phyloP scores from a whole-genome alignment of 768 basidiomycete genomes.

The Antrodiella citrinella region DNA sequence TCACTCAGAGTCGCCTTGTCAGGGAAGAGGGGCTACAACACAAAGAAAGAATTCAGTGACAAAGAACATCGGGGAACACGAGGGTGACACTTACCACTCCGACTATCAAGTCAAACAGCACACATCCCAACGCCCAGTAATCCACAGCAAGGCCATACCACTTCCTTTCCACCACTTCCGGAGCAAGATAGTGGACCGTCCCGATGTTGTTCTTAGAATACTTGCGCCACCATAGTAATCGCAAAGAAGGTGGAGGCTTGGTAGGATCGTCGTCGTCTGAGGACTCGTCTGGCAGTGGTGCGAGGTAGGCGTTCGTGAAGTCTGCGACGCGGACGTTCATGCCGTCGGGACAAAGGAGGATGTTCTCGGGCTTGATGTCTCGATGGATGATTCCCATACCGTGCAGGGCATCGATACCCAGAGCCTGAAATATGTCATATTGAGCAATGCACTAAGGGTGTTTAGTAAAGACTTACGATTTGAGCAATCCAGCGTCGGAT shows the following conservation, averaged over 20 bases:
- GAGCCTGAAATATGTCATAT: conserved; percentile 11
- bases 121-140: conserved; percentile 21
- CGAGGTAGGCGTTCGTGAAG: conserved; percentile 17
- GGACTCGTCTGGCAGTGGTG: conserved; percentile 1
- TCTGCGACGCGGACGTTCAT: conserved; percentile 17
- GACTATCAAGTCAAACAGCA: conserved; percentile 19
- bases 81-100: conserved; percentile 19
- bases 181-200: conserved; percentile 19
- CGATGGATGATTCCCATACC: conserved; percentile 48
- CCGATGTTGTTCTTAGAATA: conserved; percentile 15
- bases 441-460: conserved; percentile 1
- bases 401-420: conserved; percentile 32
- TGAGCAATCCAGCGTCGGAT: conserved; percentile 21
- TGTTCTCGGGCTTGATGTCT: conserved; percentile 53
- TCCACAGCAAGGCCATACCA: conserved; percentile 22
- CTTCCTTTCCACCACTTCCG: conserved; percentile 12
- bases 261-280: not conserved
- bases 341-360: conserved; percentile 26
- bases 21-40: conserved; percentile 7
- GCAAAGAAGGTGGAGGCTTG: not conserved
- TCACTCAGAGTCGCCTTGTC: conserved; percentile 4
- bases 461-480: conserved; percentile 12
- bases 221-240: conserved; percentile 11
- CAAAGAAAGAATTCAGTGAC: not conserved
- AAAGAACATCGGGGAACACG: not conserved